Percentiles rank a stretch among this genome's conserved stretches.
phyloP scores from a whole-genome alignment of 192 early-diverging fungal species.

The Blastocladiella britannica region DNA sequence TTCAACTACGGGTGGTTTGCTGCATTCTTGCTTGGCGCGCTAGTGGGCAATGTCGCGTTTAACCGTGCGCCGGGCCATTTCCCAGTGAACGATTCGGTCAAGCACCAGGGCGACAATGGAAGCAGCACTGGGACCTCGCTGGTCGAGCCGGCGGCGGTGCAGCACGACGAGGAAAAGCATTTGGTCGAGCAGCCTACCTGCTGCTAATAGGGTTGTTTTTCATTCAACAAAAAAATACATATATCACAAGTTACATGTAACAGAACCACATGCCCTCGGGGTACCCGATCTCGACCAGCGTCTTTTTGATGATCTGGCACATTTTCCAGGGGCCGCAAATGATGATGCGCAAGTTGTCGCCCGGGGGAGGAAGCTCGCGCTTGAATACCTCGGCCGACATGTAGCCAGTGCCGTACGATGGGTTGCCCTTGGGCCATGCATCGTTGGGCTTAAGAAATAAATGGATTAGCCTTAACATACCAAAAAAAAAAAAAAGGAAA shows the following conservation, averaged over 20 bases:
- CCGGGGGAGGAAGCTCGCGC: neutral
- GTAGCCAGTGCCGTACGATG: neutral
- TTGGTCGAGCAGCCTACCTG: too few species aligned
- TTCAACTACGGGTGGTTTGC: slow-evolving; percentile 17
- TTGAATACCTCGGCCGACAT: neutral
- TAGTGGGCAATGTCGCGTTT: neutral
- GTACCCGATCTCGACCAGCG: neutral
- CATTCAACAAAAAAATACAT: too few species aligned
- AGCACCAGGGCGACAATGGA: too few species aligned
- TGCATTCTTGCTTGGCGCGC: neutral
- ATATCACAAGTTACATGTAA: neutral
- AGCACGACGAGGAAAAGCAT: too few species aligned
- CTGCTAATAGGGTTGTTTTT: too few species aligned
- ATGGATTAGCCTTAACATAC: too few species aligned
- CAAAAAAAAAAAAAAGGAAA: too few species aligned
- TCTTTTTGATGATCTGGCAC: neutral
- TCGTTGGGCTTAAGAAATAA: neutral
- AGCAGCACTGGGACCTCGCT: too few species aligned
- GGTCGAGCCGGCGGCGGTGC: too few species aligned
- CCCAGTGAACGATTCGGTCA: too few species aligned
- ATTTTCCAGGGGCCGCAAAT: neutral
- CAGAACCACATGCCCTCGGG: neutral
- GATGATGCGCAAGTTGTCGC: neutral
- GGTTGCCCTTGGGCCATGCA: neutral
- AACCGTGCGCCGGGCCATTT: too few species aligned